These are phyloP conservation scores for Yamadazyma atlantica DNA, from an alignment of 1,139 yeast genomes.

Conservation along the genomic window DNA sequence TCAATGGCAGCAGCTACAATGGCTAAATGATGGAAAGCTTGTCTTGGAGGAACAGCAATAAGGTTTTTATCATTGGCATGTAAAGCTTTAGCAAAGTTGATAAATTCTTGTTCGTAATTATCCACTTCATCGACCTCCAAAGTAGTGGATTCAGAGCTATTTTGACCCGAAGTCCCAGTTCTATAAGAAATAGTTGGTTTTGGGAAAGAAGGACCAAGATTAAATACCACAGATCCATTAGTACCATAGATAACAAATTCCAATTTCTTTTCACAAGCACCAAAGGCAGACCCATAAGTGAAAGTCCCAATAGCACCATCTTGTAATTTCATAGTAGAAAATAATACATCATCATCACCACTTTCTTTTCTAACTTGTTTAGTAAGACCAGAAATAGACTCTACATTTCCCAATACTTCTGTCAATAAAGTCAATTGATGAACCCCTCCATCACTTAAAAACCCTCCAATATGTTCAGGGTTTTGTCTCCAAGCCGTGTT, in stretches of 20 bases:
- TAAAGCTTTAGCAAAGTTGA: slow-evolving; percentile 72
- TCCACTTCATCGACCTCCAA: slow-evolving; percentile 60
- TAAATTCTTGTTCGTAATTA: slow-evolving; percentile 59
- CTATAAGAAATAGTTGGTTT: slow-evolving; percentile 51
- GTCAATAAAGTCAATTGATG: slow-evolving; percentile 88
- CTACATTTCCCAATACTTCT: slow-evolving; percentile 75
- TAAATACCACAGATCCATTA: slow-evolving; percentile 69
- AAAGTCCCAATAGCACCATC: slow-evolving; percentile 80
- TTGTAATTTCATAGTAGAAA: slow-evolving; percentile 62
- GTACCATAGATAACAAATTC: slow-evolving; percentile 72
- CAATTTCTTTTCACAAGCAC: slow-evolving; percentile 71
- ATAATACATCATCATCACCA: slow-evolving; percentile 79
- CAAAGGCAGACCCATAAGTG: slow-evolving; percentile 89
- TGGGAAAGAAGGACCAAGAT: slow-evolving; percentile 53
- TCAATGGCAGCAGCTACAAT: slow-evolving; percentile 81
- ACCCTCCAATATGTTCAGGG: slow-evolving; percentile 92
- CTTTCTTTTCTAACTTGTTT: slow-evolving; percentile 71
- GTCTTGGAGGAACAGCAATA: slow-evolving; percentile 62
- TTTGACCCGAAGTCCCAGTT: slow-evolving; percentile 42
- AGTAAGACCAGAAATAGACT: slow-evolving; percentile 68
- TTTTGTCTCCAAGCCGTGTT: slow-evolving; percentile 80
- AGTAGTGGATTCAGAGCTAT: slow-evolving; percentile 44
- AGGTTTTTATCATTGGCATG: slow-evolving; percentile 58
- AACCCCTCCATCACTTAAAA: slow-evolving; percentile 90
- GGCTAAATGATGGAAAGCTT: slow-evolving; percentile 90